These are phyloP conservation scores for Mucor ambiguus DNA, from an alignment of 371 early-diverging fungal genomes.

Conservation along the genomic window DNA sequence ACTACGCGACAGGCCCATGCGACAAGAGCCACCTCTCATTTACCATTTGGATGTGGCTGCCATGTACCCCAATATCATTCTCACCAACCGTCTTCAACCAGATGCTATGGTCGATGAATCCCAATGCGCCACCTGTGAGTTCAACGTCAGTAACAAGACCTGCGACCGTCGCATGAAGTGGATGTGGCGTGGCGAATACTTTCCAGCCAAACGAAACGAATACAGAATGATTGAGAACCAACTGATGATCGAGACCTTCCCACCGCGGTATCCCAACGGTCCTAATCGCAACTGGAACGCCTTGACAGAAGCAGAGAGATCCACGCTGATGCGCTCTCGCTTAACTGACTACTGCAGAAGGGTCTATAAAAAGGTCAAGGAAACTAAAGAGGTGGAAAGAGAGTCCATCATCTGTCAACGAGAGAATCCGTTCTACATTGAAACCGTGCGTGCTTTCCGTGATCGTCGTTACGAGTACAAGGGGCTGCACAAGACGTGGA, in stretches of 20 bases:
- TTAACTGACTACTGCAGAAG: slow-evolving; percentile 89
- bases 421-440: slow-evolving; percentile 99
- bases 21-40: slow-evolving; percentile 86
- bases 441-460: slow-evolving; percentile 97
- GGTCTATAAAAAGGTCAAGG: slow-evolving; percentile 86
- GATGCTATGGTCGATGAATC: slow-evolving; percentile 95
- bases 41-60: slow-evolving; percentile 99
- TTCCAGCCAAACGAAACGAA: slow-evolving; percentile 90
- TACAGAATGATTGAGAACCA: slow-evolving; percentile 91
- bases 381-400: slow-evolving; percentile 78
- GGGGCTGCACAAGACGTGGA: slow-evolving; percentile 89
- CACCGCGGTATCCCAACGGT: slow-evolving; percentile 52
- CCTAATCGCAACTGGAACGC: slow-evolving; percentile 71
- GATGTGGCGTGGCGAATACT: slow-evolving; percentile 98
- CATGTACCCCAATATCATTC: slow-evolving; percentile 99
- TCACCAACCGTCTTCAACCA: slow-evolving; percentile 99
- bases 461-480: slow-evolving; percentile 99
- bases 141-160: slow-evolving; percentile 80
- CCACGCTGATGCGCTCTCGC: slow-evolving; percentile 77
- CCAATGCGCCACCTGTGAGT: slow-evolving; percentile 96
- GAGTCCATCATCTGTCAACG: slow-evolving; percentile 97
- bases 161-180: slow-evolving; percentile 98
- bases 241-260: slow-evolving; percentile 82
- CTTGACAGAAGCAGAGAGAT: slow-evolving; percentile 69
- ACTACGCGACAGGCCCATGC: slow-evolving; percentile 75